A percentile compares a stretch with the other conserved stretches of the same genome.
Evolutionary conservation across 345 rosid species (phyloP).

Genomic region (Bruguiera gymnorhiza): DNA sequence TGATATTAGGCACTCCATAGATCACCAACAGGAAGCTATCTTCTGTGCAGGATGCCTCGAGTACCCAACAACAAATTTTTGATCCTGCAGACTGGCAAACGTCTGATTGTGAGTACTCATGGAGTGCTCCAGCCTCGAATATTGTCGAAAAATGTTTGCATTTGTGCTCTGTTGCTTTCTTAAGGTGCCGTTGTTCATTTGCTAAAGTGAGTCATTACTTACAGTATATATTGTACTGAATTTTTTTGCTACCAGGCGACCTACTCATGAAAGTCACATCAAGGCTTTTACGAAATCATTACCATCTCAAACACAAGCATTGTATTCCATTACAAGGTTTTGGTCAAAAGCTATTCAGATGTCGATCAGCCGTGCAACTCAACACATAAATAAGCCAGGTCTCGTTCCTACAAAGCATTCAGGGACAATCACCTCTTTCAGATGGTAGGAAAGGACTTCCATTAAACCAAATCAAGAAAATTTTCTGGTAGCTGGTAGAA

Average conservation of each 20-base stretch:
- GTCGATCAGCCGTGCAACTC: no score
- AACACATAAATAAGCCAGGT: no score
- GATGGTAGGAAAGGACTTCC: neutral
- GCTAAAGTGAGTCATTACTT: neutral
- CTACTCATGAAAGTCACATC: neutral
- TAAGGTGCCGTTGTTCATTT: neutral
- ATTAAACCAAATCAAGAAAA: neutral
- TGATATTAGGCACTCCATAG: no score
- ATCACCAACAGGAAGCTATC: no score
- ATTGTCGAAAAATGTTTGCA: conserved; percentile 18
- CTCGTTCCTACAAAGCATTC: no score
- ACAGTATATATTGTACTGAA: neutral
- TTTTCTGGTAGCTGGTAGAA: neutral
- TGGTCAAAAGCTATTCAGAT: no score
- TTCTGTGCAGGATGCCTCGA: conserved; percentile 16
- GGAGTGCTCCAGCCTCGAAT: conserved; percentile 10
- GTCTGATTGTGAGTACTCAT: neutral
- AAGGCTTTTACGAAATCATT: neutral
- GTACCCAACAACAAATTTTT: conserved; percentile 1
- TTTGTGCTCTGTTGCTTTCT: conserved; percentile 6
- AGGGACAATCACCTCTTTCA: neutral
- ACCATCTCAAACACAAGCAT: neutral
- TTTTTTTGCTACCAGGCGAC: neutral
- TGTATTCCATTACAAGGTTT: neutral
- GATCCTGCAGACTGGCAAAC: conserved; percentile 11